Conservation (phyloP, 2,329 filamentous ascomycete genomes). For the Ophiosphaerella herpotricha region DNA sequence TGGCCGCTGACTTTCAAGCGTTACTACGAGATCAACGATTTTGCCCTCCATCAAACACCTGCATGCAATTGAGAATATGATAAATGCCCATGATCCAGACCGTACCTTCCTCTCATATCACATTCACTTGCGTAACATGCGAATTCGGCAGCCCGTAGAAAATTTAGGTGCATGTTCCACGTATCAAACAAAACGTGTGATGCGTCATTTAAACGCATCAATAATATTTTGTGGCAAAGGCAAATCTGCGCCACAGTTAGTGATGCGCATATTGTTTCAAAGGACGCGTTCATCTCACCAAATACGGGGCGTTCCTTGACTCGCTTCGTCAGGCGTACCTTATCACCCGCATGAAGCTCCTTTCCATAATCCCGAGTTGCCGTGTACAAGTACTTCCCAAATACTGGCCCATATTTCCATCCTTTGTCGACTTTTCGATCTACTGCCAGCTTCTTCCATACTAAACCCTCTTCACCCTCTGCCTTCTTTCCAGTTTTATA, state of each 20-base stretch:
- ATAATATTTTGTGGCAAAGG: constrained; percentile 1
- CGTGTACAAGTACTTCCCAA: constrained; percentile 54
- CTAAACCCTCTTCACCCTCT: constrained; percentile 60
- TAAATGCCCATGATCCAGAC: no score
- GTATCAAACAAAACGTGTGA: neutral
- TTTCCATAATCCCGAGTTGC: constrained; percentile 5
- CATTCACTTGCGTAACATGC: no score
- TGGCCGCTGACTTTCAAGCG: no score
- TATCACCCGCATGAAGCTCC: constrained; percentile 5
- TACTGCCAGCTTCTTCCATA: constrained; percentile 71
- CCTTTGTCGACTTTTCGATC: constrained; percentile 73
- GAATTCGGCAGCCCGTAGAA: no score
- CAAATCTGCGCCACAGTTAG: neutral
- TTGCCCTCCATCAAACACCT: no score
- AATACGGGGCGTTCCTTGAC: constrained; percentile 8
- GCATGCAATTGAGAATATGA: no score
- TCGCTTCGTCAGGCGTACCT: constrained; percentile 7
- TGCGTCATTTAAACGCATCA: constrained; percentile 1
- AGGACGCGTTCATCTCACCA: constrained; percentile 3
- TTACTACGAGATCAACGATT: no score
- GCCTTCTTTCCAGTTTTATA: constrained; percentile 66
- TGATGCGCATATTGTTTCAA: neutral
- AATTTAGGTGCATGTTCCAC: no score
- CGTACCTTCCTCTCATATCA: no score
- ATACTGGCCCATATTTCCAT: constrained; percentile 69